Percentiles rank a stretch among this genome's conserved stretches.
These are phyloP conservation scores for Suhomyces ambrosiae DNA, from an alignment of 1,139 yeast genomes.

Conservation along the genomic window DNA sequence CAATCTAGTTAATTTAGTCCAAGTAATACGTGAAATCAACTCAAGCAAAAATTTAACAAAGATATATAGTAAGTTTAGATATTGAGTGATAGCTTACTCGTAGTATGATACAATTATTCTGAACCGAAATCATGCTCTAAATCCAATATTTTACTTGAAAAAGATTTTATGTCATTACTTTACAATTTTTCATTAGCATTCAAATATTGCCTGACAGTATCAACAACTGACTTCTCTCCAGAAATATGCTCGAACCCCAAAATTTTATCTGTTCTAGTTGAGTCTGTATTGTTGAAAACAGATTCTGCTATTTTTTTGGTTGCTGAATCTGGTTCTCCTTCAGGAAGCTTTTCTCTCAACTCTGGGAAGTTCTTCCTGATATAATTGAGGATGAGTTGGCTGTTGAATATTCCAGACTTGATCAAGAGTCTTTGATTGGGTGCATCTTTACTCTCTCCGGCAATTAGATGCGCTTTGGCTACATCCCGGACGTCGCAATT, in stretches of 20 bases:
- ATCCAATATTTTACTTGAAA: background rate
- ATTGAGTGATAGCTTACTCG: no score
- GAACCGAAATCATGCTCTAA: no score
- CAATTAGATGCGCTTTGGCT: slow-evolving; percentile 38
- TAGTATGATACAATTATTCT: no score
- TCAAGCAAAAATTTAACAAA: no score
- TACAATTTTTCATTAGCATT: background rate
- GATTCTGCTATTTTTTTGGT: no score
- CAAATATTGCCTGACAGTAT: slow-evolving; percentile 1
- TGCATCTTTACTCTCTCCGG: slow-evolving; percentile 15
- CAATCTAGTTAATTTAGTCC: no score
- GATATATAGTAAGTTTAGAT: no score
- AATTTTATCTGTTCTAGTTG: background rate
- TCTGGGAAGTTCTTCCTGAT: slow-evolving; percentile 17
- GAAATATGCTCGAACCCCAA: background rate
- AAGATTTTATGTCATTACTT: background rate
- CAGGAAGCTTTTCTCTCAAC: slow-evolving; percentile 20
- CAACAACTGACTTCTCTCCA: slow-evolving; percentile 1
- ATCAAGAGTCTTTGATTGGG: slow-evolving; percentile 6
- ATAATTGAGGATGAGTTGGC: slow-evolving; percentile 27
- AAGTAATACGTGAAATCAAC: no score
- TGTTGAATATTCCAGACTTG: slow-evolving; percentile 4
- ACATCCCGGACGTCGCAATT: slow-evolving; percentile 12
- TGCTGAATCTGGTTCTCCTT: slow-evolving; percentile 20
- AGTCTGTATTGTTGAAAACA: background rate